Base-by-base conservation (phyloP, 768 basidiomycete genomes). In the Naganishia vaughanmartiniae region DNA sequence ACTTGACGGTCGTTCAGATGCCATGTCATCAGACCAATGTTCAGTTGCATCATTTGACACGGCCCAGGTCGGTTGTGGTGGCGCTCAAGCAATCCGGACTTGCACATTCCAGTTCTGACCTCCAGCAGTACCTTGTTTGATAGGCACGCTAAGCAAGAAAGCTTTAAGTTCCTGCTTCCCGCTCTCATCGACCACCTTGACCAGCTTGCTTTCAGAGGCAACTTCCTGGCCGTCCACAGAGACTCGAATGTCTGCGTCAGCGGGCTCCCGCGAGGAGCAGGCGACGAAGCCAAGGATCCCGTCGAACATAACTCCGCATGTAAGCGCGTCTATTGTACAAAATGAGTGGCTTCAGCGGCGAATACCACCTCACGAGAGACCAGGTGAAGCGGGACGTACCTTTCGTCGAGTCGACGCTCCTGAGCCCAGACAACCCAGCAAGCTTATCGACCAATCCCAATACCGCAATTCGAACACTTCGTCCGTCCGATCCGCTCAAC, bases 361-460 rank as follows among this genome's bases (percentile, higher is more conserved):
- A 9, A 3, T 4, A 51, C 24, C 7, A 51, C 48, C n/a, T 4
- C 4, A 26, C n/a, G n/a, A 4, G 4, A 46, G 45, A 24, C 12
- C 24, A 10, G 39, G 15, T 2, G 11, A 39, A 10, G 17, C 21
- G 17, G 33, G 12, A 34, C 57, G 12, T 36, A 58, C 57, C 57
- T 7, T 36, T 34, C 21, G 57, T 31, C 17, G 54, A 33, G 36
- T 34, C 21, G 1, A 58, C 31, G 34, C 57, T 58, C 34, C 24
- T 58, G 9, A 58, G 34, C 9, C 57, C 34, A 1, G 57, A 58
- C 33, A 58, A n/a, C 4, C 36, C 36, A 0, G 57, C 57, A 58
- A 58, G 36, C 57, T 58, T 58, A 36, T 58, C 57, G 24, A 58
- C 57, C 33, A 24, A 21, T 39, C 57, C 57, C 31, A 58, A 24